These are phyloP conservation scores for Stellera chamaejasme DNA, from an alignment of 345 rosid genomes.

Conservation along the genomic window DNA sequence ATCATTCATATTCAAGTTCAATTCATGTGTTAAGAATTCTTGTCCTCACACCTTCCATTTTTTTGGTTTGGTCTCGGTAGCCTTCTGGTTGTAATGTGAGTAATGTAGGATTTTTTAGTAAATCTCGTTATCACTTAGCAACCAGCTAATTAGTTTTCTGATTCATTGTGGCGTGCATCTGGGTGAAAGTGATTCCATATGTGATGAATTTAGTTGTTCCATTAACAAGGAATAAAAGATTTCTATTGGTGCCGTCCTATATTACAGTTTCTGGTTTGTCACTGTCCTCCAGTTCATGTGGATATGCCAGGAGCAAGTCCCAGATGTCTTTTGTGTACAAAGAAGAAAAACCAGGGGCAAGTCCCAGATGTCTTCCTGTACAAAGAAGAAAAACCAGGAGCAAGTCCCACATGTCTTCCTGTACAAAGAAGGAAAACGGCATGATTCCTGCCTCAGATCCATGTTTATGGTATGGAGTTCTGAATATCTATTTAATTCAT, in stretches of 20 bases:
- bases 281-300: conserved; percentile 4
- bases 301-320: neutral
- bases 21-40: conserved; percentile 34
- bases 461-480: no score
- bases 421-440: no score
- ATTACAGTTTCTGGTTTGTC: conserved; percentile 1
- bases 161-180: conserved; percentile 46
- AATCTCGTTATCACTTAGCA: conserved; percentile 19
- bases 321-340: no score
- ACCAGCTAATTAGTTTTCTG: conserved; percentile 25
- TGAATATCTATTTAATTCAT: no score
- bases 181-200: conserved; percentile 30
- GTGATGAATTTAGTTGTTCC: conserved; percentile 37
- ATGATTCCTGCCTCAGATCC: no score
- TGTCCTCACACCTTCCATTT: conserved; percentile 24
- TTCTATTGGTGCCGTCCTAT: conserved; percentile 16
- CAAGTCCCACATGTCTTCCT: no score
- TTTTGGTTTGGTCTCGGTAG: conserved; percentile 25
- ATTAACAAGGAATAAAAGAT: conserved; percentile 38
- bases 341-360: no score
- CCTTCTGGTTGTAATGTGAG: conserved; percentile 25
- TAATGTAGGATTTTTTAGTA: conserved; percentile 22
- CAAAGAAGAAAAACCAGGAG: no score
- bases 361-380: no score
- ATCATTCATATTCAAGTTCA: conserved; percentile 31